phyloP scores from a whole-genome alignment of 371 early-diverging fungal genomes.

The Funneliformis caledonium region DNA sequence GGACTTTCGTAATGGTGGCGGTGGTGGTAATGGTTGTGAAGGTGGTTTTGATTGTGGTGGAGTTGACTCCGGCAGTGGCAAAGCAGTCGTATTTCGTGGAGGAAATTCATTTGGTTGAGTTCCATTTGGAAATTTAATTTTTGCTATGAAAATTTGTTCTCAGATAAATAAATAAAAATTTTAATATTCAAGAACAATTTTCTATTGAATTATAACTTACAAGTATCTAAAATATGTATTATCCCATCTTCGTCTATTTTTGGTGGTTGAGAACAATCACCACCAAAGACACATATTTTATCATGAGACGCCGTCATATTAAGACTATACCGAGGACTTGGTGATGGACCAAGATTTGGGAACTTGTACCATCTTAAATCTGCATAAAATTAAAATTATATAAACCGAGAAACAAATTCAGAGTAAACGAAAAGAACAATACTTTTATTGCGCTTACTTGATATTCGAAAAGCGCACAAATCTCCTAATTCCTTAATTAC shows the following conservation, averaged over 20 bases:
- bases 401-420: neutral
- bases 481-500: conserved; percentile 60
- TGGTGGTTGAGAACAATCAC: neutral
- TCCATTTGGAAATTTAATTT: conserved; percentile 10
- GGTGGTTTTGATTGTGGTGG: neutral
- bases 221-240: conserved; percentile 21
- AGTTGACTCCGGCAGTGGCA: neutral
- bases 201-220: neutral
- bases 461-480: conserved; percentile 74
- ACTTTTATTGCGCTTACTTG: conserved; percentile 49
- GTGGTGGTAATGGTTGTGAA: no score
- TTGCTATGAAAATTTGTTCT: neutral
- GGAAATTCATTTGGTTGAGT: neutral
- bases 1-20: no score
- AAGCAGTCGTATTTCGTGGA: neutral
- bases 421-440: neutral
- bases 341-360: conserved; percentile 6
- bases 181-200: neutral
- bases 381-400: neutral
- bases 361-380: conserved; percentile 21
- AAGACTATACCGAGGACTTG: conserved; percentile 11
- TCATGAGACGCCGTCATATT: neutral
- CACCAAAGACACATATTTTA: conserved; percentile 13
- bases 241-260: conserved; percentile 6
- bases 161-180: neutral